Conservation (phyloP, 1,139 yeast genomes). For the Trichomonascaceae sp. region DNA sequence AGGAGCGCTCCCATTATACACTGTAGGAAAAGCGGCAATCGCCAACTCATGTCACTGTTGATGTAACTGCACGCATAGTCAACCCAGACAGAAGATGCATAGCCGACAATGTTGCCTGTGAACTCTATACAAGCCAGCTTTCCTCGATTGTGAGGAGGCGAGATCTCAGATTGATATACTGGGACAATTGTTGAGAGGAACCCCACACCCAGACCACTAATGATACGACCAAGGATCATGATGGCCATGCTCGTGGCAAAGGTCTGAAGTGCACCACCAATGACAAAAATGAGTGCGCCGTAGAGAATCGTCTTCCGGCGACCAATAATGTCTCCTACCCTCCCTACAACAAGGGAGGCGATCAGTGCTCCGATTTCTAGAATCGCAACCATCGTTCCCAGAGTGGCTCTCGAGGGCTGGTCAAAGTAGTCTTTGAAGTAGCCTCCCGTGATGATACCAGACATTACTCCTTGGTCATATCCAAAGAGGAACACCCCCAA, state of each 20-base stretch:
- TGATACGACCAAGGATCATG: constrained; percentile 60
- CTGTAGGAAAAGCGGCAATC: constrained; percentile 67
- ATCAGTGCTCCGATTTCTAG: constrained; percentile 74
- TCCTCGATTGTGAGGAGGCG: constrained; percentile 84
- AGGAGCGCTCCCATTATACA: constrained; percentile 60
- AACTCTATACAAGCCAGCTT: constrained; percentile 83
- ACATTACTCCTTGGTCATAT: constrained; percentile 86
- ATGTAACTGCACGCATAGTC: constrained; percentile 68
- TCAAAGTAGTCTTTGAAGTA: constrained; percentile 62
- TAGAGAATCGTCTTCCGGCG: constrained; percentile 68
- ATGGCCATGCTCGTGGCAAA: constrained; percentile 34
- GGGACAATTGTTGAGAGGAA: constrained; percentile 90
- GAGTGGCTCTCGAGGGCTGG: constrained; percentile 52
- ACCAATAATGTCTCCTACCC: constrained; percentile 68
- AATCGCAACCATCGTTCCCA: constrained; percentile 77
- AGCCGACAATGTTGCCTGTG: constrained; percentile 83
- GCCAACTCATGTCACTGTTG: constrained; percentile 50
- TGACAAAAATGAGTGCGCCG: constrained; percentile 67
- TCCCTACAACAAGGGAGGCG: constrained; percentile 65
- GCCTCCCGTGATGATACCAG: constrained; percentile 58
- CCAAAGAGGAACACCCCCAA: constrained; percentile 79
- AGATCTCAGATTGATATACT: constrained; percentile 81
- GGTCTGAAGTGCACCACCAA: constrained; percentile 73
- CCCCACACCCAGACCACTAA: constrained; percentile 84
- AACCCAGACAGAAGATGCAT: constrained; percentile 80